A percentile compares a stretch with the other conserved stretches of the same genome.
phyloP scores from a whole-genome alignment of 345 rosid species.

The Balakata baccata region DNA sequence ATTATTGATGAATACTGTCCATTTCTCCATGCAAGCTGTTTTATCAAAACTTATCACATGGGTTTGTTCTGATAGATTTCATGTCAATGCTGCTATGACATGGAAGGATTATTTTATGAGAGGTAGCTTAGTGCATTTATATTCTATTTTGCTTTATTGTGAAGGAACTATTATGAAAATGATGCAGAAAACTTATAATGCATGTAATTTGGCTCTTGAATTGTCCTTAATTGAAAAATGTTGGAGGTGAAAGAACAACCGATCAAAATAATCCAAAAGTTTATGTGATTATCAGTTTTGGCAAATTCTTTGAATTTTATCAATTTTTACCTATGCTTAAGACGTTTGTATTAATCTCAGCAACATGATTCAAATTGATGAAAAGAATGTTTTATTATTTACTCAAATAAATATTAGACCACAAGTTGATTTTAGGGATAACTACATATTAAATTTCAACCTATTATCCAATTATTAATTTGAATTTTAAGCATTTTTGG shows the following conservation, averaged over 20 bases:
- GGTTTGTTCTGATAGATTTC: conserved; percentile 81
- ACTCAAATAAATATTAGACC: neutral
- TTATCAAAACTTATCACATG: conserved; percentile 70
- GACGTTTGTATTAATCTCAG: neutral
- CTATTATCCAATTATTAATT: too few species aligned
- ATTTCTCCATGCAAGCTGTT: conserved; percentile 90
- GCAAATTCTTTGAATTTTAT: neutral
- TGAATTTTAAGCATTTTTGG: neutral
- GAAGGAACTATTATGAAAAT: neutral
- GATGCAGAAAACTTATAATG: neutral
- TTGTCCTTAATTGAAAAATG: neutral
- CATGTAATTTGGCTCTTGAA: neutral
- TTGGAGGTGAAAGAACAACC: neutral
- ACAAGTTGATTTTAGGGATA: too few species aligned
- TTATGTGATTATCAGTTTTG: neutral
- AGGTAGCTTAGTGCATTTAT: conserved; percentile 42
- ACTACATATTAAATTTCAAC: too few species aligned
- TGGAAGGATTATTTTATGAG: conserved; percentile 78
- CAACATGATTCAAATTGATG: neutral
- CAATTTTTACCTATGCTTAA: neutral
- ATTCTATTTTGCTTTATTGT: neutral
- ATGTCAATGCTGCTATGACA: conserved; percentile 58
- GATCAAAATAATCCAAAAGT: neutral
- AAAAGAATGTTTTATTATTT: neutral
- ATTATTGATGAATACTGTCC: conserved; percentile 87